Conservation (phyloP, 1,284 basidiomycete genomes). For the Trichosporon faecale region DNA sequence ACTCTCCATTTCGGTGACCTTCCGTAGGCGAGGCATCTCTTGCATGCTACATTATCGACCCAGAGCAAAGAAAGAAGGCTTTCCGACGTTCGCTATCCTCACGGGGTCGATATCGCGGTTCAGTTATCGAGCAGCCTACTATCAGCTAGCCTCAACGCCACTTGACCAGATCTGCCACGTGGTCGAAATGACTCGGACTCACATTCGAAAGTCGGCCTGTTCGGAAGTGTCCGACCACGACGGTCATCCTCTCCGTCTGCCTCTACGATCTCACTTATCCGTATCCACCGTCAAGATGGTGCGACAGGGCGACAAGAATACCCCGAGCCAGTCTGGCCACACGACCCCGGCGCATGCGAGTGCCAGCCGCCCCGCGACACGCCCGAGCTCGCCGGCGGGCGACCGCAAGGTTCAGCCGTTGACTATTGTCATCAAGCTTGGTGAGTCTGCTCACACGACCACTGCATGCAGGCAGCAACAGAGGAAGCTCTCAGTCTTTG, state of each 20-base stretch:
- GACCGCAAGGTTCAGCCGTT: conserved; percentile 16
- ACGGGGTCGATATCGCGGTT: neutral
- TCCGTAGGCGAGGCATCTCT: neutral
- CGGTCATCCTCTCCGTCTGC: neutral
- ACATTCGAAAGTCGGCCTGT: neutral
- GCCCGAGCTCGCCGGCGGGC: neutral
- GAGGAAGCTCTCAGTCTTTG: too few species aligned
- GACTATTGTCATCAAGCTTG: conserved; percentile 83
- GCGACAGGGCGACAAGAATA: neutral
- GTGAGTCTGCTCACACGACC: conserved; percentile 52
- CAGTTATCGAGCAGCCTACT: neutral
- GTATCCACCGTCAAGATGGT: neutral
- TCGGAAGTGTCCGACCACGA: conserved; percentile 5
- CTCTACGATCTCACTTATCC: neutral
- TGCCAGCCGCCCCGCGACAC: neutral
- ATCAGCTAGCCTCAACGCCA: neutral
- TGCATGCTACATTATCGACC: neutral
- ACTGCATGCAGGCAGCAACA: too few species aligned
- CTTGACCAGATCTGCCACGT: conserved; percentile 1
- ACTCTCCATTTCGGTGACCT: neutral
- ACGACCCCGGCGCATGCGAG: neutral
- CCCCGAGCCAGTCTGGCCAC: conserved; percentile 1
- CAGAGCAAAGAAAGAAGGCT: too few species aligned
- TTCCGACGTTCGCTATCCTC: too few species aligned
- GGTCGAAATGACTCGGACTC: conserved; percentile 9